Evolutionary conservation across 2,329 filamentous ascomycete species (phyloP), one percentile per base, ranked within the genome.

Genomic region (Shiraia bambusicola): DNA sequence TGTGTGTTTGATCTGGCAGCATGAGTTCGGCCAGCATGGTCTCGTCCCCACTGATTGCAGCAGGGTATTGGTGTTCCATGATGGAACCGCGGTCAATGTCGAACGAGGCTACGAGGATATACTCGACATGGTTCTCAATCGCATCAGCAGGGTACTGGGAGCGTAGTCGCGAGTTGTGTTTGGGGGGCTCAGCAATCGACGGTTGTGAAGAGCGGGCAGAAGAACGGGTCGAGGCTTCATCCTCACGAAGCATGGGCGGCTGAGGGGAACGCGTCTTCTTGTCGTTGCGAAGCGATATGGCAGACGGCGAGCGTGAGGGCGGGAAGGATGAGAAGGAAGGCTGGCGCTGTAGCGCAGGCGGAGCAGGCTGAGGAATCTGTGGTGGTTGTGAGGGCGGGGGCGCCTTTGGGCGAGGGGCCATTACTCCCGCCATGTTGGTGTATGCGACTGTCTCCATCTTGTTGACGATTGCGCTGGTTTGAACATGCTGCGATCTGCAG

Each of bases 21-120:
- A 98, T 98, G 61, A 98, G 81, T 74, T 98, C 93, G 6, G 93
- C 93, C 63, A 98, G 73, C 91, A 97, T 97, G 61, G 95, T 87
- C 73, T 98, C 93, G 66, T 98, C 92, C 24, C 93, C 92, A 36
- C 90, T 96, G 49, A 98, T 97, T 36, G 92, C 84, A 29, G 88
- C 85, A 0, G 93, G 93, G 65, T 92, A 98, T 66, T 98, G 93
- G 66, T 98, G 91, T 66, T 98, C 93, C 93, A 98, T 97, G 58
- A 96, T 84, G 33, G 92, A 92, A 3, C 93, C 93, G 38, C 88
- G 84, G 68, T 97, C 92, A 59, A 97, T 95, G 69, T 97, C 90
- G 71, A 98, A 98, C 2, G 90, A 95, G 3, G 93, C 93, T 40
- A 98, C 93, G 38, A 98, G 77, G 38, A 98, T 97, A 65, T 97